phyloP scores from a whole-genome alignment of 129 eudicot species.

The Gnaphalium uliginosum region DNA sequence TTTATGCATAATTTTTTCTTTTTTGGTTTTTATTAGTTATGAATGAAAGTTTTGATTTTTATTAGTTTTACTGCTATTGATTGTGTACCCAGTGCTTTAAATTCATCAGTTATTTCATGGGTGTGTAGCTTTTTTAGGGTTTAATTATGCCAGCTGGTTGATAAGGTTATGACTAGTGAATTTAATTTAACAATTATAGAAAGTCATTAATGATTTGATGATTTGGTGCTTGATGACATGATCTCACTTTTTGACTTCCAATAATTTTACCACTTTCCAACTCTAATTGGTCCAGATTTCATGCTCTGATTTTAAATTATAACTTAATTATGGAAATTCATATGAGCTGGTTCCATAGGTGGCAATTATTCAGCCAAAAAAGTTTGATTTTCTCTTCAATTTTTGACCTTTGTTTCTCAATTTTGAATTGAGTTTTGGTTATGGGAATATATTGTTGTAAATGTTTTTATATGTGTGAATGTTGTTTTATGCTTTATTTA shows the following conservation, averaged over 20 bases:
- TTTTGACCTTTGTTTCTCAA: background rate
- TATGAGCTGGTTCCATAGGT: background rate
- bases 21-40: too few species aligned
- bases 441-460: background rate
- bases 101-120: slow-evolving; percentile 19
- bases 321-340: background rate
- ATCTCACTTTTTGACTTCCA: background rate
- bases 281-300: too few species aligned
- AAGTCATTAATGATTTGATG: background rate
- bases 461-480: background rate
- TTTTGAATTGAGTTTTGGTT: background rate
- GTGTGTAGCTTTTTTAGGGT: background rate
- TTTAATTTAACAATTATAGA: too few species aligned
- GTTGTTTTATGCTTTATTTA: slow-evolving; percentile 10
- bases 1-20: too few species aligned
- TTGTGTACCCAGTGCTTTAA: slow-evolving; percentile 1
- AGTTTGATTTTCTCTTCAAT: background rate
- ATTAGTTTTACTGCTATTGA: background rate
- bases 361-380: background rate
- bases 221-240: background rate
- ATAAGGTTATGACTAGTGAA: background rate
- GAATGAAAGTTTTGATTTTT: background rate
- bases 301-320: too few species aligned
- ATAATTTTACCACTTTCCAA: too few species aligned
- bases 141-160: background rate